Conservation (phyloP, 805 yeast genomes). For the Kregervanrija pseudodelftensis region DNA sequence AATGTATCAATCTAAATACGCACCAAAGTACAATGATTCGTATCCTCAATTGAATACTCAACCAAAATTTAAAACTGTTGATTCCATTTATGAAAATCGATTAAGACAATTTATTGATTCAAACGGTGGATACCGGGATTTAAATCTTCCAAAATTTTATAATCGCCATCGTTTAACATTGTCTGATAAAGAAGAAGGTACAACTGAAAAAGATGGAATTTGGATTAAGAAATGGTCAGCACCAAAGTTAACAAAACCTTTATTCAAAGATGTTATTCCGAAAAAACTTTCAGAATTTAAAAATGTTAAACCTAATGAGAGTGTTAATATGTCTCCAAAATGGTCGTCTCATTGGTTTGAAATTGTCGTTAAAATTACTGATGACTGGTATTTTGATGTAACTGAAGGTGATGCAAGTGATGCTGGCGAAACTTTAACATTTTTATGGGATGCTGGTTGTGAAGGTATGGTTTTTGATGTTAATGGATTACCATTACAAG, state of each 20-base stretch:
- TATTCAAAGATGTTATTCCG: conserved; percentile 52
- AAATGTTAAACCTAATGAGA: conserved; percentile 59
- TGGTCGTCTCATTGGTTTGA: conserved; percentile 98
- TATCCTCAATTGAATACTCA: conserved; percentile 37
- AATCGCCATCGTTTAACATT: conserved; percentile 43
- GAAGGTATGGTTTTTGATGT: conserved; percentile 76
- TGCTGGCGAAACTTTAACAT: conserved; percentile 5
- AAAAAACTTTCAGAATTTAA: conserved; percentile 40
- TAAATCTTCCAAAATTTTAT: conserved; percentile 79
- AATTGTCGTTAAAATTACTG: conserved; percentile 57
- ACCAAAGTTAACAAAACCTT: conserved; percentile 60
- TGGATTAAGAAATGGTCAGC: conserved; percentile 65
- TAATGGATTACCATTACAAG: conserved; percentile 67
- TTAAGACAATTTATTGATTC: conserved; percentile 65
- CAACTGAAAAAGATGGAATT: conserved; percentile 31
- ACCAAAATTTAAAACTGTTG: conserved; percentile 74
- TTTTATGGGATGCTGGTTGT: conserved; percentile 68
- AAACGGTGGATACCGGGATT: conserved; percentile 64
- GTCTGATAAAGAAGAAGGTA: conserved; percentile 17
- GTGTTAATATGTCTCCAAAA: conserved; percentile 70
- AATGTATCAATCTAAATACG: not conserved
- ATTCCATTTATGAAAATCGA: conserved; percentile 63
- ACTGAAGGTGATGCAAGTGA: conserved; percentile 34
- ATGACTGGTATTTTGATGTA: conserved; percentile 45
- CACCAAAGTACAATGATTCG: not conserved